phyloP scores from a whole-genome alignment of 1,139 yeast genomes.

The Pichia terricola region DNA sequence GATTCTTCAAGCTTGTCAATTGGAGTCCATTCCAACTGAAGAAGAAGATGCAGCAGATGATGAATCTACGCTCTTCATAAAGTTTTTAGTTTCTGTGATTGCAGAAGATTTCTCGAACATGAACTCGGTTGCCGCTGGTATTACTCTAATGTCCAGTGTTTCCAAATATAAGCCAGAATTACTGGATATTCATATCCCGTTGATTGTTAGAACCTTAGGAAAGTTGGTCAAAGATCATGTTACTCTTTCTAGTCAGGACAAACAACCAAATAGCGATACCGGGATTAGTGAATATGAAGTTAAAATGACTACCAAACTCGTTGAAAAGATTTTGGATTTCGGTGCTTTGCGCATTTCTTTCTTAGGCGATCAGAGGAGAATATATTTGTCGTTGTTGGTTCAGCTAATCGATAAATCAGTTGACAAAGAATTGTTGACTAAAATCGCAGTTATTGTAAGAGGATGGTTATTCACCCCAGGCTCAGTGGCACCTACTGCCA shows the following conservation, averaged over 20 bases:
- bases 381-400: conserved; percentile 76
- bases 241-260: conserved; percentile 42
- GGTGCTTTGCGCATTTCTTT: conserved; percentile 73
- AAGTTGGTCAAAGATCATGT: conserved; percentile 86
- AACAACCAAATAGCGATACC: conserved; percentile 25
- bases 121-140: conserved; percentile 87
- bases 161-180: conserved; percentile 66
- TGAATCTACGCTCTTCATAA: conserved; percentile 43
- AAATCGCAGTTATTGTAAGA: conserved; percentile 70
- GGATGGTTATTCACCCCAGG: conserved; percentile 88
- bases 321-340: conserved; percentile 69
- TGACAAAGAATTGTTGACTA: conserved; percentile 64
- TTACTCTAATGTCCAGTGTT: conserved; percentile 75
- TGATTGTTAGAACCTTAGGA: conserved; percentile 77
- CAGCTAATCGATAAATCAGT: conserved; percentile 84
- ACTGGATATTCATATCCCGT: conserved; percentile 64
- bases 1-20: conserved; percentile 53
- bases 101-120: conserved; percentile 77
- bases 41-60: conserved; percentile 51
- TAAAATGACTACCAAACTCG: conserved; percentile 62
- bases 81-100: conserved; percentile 55
- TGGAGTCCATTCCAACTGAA: conserved; percentile 30
- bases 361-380: conserved; percentile 87
- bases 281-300: conserved; percentile 52
- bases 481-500: conserved; percentile 72